phyloP scores from a whole-genome alignment of 208 protist genomes.

The Polymyxa betae region DNA sequence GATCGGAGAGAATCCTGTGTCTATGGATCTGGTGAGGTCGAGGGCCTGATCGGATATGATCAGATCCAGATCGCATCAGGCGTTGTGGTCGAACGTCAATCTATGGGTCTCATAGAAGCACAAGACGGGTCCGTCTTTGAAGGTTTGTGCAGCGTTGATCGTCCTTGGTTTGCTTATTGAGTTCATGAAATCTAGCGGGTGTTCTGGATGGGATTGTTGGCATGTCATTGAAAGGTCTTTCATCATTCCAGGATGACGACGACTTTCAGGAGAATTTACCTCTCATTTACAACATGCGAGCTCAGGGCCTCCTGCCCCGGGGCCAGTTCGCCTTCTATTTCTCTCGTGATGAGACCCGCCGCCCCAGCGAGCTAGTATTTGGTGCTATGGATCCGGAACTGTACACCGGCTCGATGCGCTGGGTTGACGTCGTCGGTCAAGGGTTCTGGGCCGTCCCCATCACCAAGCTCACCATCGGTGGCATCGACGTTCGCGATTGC shows the following conservation, averaged over 20 bases:
- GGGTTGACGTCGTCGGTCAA: not conserved
- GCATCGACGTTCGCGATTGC: not conserved
- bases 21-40: slow-evolving; percentile 86
- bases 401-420: not conserved
- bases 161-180: no score
- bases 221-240: slow-evolving; percentile 3
- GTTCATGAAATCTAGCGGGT: no score
- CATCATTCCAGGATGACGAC: not conserved
- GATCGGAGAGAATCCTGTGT: slow-evolving; percentile 83
- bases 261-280: slow-evolving; percentile 1
- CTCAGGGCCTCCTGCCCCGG: not conserved
- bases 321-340: slow-evolving; percentile 47
- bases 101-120: slow-evolving; percentile 75
- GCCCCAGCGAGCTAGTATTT: slow-evolving; percentile 13
- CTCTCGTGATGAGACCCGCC: not conserved
- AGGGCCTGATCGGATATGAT: slow-evolving; percentile 83
- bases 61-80: slow-evolving; percentile 76
- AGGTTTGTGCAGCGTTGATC: no score
- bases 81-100: slow-evolving; percentile 71
- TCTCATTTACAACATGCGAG: not conserved
- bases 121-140: slow-evolving; percentile 83
- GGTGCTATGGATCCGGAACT: not conserved
- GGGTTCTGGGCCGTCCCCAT: slow-evolving; percentile 20
- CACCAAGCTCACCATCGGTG: not conserved
- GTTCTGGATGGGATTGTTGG: slow-evolving; percentile 37